Conservation (phyloP, 139 green algal genomes). For the Chlorella sp. region DNA sequence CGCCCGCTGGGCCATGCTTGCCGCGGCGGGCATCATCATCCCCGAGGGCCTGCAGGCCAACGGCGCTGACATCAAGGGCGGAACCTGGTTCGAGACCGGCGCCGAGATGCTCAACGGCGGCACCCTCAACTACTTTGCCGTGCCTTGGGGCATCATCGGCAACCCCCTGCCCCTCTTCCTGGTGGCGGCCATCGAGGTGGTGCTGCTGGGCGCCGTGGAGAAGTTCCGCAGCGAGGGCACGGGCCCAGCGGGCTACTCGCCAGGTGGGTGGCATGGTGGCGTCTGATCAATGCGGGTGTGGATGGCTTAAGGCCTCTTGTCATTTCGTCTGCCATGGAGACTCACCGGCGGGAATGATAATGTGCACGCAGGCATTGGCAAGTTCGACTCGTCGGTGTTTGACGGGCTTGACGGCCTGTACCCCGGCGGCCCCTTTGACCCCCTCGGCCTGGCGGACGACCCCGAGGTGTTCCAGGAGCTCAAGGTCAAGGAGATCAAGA, state of each 20-base stretch:
- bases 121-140: conserved; percentile 92
- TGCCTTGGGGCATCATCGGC: conserved; percentile 77
- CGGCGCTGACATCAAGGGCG: conserved; percentile 78
- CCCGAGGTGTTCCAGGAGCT: conserved; percentile 86
- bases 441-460: conserved; percentile 88
- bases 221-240: conserved; percentile 64
- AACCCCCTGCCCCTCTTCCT: conserved; percentile 87
- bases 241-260: conserved; percentile 85
- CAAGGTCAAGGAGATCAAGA: conserved; percentile 99
- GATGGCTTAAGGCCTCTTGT: no score
- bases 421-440: conserved; percentile 95
- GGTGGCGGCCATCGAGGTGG: conserved; percentile 73
- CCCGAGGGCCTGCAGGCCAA: conserved; percentile 91
- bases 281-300: no score
- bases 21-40: conserved; percentile 90
- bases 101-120: conserved; percentile 89
- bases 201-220: conserved; percentile 87
- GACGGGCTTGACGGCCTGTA: conserved; percentile 87
- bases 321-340: no score
- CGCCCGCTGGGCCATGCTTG: conserved; percentile 97
- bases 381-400: conserved; percentile 85
- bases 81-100: conserved; percentile 91
- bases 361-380: conserved; percentile 78
- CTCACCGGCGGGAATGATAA: no score
- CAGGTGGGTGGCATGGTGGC: conserved; percentile 36